Percentiles rank a stretch among this genome's conserved stretches.
Conservation (phyloP, 305 asterid species). For the Solanum aculeatissimum region DNA sequence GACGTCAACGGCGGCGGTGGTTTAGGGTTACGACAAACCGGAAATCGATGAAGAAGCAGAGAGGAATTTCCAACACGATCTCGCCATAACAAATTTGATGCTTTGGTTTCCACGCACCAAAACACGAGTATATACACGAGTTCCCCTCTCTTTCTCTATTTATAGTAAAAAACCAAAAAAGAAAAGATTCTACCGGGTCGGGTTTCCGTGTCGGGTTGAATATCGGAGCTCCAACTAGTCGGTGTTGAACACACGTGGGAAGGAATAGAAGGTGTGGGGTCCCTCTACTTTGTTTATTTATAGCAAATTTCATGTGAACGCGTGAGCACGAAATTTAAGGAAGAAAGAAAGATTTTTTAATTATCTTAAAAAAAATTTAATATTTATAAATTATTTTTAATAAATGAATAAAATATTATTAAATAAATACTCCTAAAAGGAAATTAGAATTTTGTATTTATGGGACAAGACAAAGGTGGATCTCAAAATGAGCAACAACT, state of each 20-base stretch:
- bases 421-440: too few species aligned
- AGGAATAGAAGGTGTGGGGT: not conserved
- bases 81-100: slow-evolving; percentile 25
- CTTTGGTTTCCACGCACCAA: slow-evolving; percentile 52
- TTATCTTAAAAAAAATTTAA: too few species aligned
- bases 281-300: not conserved
- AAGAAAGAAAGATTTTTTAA: not conserved
- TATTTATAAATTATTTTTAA: too few species aligned
- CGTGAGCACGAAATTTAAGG: not conserved
- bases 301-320: not conserved
- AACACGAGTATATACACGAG: slow-evolving; percentile 34
- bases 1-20: not conserved
- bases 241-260: not conserved
- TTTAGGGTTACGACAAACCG: not conserved
- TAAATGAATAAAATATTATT: too few species aligned
- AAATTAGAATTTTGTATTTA: not conserved
- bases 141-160: slow-evolving; percentile 6
- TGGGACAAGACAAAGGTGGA: not conserved
- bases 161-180: not conserved
- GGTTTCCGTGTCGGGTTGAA: not conserved
- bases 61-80: slow-evolving; percentile 29
- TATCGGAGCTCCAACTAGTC: not conserved
- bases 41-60: slow-evolving; percentile 6
- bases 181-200: too few species aligned
- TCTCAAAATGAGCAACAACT: not conserved